A percentile compares a stretch with the other conserved stretches of the same genome.
Evolutionary conservation across 2,329 filamentous ascomycete species (phyloP).

Genomic region (Stagonosporopsis tanaceti): DNA sequence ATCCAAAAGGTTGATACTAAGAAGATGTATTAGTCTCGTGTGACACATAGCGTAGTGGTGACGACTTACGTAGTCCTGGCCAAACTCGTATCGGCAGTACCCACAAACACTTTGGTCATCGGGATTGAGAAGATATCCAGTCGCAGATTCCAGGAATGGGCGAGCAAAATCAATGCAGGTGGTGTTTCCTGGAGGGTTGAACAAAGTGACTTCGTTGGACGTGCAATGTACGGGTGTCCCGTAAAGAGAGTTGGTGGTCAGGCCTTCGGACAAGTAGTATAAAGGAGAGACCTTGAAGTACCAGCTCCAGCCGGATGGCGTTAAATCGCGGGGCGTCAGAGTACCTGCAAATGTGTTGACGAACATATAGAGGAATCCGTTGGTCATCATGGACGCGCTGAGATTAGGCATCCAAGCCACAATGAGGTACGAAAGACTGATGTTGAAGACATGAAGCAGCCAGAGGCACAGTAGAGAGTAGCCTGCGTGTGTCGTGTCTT

Average conservation of each 20-base stretch:
- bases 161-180: slow-evolving; percentile 4
- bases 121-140: slow-evolving; percentile 6
- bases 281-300: slow-evolving; percentile 8
- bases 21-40: background rate
- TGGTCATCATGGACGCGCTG: slow-evolving; percentile 7
- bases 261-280: slow-evolving; percentile 10
- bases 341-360: slow-evolving; percentile 10
- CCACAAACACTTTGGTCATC: background rate
- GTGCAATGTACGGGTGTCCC: slow-evolving; percentile 4
- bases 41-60: background rate
- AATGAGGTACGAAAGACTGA: slow-evolving; percentile 10
- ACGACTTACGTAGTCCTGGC: slow-evolving; percentile 10
- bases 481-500: background rate
- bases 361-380: slow-evolving; percentile 11
- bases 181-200: slow-evolving; percentile 1
- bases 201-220: slow-evolving; percentile 3
- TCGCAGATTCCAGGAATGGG: background rate
- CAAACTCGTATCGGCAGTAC: slow-evolving; percentile 5
- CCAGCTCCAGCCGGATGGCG: slow-evolving; percentile 7
- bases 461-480: slow-evolving; percentile 2
- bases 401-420: slow-evolving; percentile 12
- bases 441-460: slow-evolving; percentile 4
- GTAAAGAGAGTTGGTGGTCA: slow-evolving; percentile 8
- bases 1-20: slow-evolving; percentile 11
- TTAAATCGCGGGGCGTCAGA: slow-evolving; percentile 1